Base-by-base conservation (phyloP, 179 eudicot species). In the Nepenthes alata region DNA sequence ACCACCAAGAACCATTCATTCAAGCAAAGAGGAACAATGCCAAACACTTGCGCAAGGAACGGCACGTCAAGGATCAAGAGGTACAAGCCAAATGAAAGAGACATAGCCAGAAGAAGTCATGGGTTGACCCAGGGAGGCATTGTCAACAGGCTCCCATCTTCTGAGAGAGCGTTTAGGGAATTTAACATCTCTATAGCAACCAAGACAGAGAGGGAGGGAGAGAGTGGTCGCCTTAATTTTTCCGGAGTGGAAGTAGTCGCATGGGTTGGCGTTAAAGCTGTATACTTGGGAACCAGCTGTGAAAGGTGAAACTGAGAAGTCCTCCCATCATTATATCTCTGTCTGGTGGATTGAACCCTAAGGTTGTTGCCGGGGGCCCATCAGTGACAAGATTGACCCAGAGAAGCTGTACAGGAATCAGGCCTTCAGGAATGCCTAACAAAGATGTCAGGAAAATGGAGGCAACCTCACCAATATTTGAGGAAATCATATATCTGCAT, bases 101-200 rank as follows among this genome's bases (percentile, higher is more conserved):
- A 91, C 98, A 91, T 91, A 6, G 98, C 98, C 67, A 84, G 37
- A 53, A 88, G 86, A 11, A 91, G 90, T 82, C 84, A 86, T 0
- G 96, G 96, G 77, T 91, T 91, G 61, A 84, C 95, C 98, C 98
- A 91, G 11, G 98, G 98, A 15, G 98, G 98, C 98, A 91, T 86
- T 11, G 95, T 49, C 64, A 91, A 60, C n/a, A 91, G 89, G 60
- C 96, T 91, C 8, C 84, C 88, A 41, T 91, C 97, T 63, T 91
- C 98, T 0, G 98, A 91, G 55, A 91, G 86, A 15, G 96, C 98
- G 62, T 91, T 91, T 2, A 91, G 89, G 37, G 98, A 91, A 53
- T 91, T 91, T 67, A 91, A 88, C 98, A 91, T 91, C 85, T 91
- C 98, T 15, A 91, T 91, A 50, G 96, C 91, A 8, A 91, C 98